Base-by-base conservation (phyloP, 169 alveolate species). In the Eimeria acervulina region DNA sequence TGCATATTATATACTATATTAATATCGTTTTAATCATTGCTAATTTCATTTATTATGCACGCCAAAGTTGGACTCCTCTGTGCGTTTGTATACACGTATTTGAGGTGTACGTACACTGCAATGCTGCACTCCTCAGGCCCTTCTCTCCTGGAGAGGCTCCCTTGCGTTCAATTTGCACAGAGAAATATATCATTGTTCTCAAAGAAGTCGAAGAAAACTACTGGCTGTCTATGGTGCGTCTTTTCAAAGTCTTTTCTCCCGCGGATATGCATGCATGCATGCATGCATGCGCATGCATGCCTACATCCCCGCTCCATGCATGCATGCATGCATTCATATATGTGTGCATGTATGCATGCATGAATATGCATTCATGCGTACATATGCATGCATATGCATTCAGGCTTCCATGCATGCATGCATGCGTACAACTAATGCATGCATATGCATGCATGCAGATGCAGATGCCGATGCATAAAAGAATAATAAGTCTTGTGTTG, bases 151-250 rank as follows among this genome's bases (percentile, higher is more conserved):
- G 31, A 4, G 3, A 66, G 0, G 88, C 76, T 42, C 95, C 95
- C 8, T 47, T 90, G 70, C 88, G 59, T 2, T 90, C 90, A 1
- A 72, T 90, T 6, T 72, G 61, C 89, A 90, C 95, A 12, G 95
- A 90, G 12, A 72, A 68, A 15, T 81, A 70, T 28, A 68, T 70
- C 28, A 31, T 70, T 10, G 61, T 70, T 51, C 26, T 81, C 28
- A n/a, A 74, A 42, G 89, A 90, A 42, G 78, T 90, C 12, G 89
- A 90, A 70, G 63, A 47, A 8, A 63, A 90, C 76, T 90, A 47
- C 78, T 90, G 95, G 95, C 89, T 90, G 51, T 23, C 90, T 2
- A 42, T 90, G 83, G 95, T 90, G 36, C 23, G 89, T 21, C 52
- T 12, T 31, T 7, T 26, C 26, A 55, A 55, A 55, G 6, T 10